Base-by-base conservation (phyloP, 164 flowering plant genomes). In the Berberis thunbergii region DNA sequence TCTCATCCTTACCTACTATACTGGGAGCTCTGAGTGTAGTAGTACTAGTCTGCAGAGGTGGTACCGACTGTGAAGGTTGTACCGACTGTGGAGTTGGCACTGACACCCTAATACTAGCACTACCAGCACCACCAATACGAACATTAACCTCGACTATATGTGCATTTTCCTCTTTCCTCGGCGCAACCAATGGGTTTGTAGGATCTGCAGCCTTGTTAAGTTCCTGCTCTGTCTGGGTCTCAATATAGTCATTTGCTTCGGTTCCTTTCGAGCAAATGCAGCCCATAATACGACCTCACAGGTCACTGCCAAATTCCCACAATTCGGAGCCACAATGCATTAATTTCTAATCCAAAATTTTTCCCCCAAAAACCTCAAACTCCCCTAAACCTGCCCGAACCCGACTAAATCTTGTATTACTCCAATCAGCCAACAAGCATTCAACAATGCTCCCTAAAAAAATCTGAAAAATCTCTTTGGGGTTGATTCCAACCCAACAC, bases 301-400 rank as follows among this genome's bases (percentile, higher is more conserved):
- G 69, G 66, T 43, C 38, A 53, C 45, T 67, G 55, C 54, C 43
- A 13, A 42, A 63, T 13, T 52, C 69, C 59, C 7, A 2, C 5
- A 53, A 52, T 57, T 60, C 57, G n/a, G 41, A 5, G 41, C 53
- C 48, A 41, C 54, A 74, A 52, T 43, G 73, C 76, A 74, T 64
- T 45, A 4, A 49, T 49, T 12, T 7, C 44, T 6, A 52, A 52
- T 43, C n/a, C 8, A 2, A 12, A 58, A 53, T 38, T 53, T 48
- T 42, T 38, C 40, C 48, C 40, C 9, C 2, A 7, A 26, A n/a
- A 43, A 49, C 50, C 7, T 2, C 12, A 45, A 61, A 59, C 43
- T 11, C 10, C 38, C 41, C 4, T 43, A 48, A 55, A 0, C 6
- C 42, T 3, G 6, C 3, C n/a, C 44, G 26, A 26, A 26, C 26